Evolutionary conservation across 164 flowering plant species (phyloP).

Genomic region (Cinnamomum chago): DNA sequence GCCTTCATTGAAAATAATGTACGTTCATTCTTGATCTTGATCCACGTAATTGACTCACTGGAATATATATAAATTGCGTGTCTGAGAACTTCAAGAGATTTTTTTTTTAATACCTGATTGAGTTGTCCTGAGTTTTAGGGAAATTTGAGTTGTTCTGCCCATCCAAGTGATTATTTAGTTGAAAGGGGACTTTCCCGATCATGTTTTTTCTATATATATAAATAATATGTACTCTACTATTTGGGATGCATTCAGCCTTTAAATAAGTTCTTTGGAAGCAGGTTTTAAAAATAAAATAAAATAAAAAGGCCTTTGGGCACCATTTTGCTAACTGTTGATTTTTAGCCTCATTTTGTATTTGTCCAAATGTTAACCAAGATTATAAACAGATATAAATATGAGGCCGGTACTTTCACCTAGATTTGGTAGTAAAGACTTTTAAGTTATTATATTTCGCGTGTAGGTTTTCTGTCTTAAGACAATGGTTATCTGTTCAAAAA

Average conservation of each 20-base stretch:
- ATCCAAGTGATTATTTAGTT: too few relatives aligned
- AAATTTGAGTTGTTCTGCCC: background rate
- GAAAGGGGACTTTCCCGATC: background rate
- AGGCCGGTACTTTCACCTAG: background rate
- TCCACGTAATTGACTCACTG: too few relatives aligned
- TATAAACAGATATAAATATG: background rate
- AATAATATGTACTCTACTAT: too few relatives aligned
- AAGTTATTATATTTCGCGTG: background rate
- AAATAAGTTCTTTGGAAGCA: too few relatives aligned
- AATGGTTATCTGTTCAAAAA: background rate
- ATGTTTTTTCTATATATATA: too few relatives aligned
- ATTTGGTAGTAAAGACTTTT: background rate
- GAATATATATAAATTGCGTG: background rate
- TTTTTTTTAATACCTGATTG: background rate
- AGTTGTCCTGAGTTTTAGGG: background rate
- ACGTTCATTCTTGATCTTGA: too few relatives aligned
- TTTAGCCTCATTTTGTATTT: background rate
- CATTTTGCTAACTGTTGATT: background rate
- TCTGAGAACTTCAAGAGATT: background rate
- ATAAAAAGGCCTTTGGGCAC: too few relatives aligned
- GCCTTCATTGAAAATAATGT: too few relatives aligned
- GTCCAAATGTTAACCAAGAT: background rate
- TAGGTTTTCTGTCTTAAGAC: background rate
- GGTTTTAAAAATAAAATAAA: too few relatives aligned
- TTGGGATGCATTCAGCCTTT: too few relatives aligned